phyloP scores from a whole-genome alignment of 441 rosid species.

The Euphorbia celastroides region DNA sequence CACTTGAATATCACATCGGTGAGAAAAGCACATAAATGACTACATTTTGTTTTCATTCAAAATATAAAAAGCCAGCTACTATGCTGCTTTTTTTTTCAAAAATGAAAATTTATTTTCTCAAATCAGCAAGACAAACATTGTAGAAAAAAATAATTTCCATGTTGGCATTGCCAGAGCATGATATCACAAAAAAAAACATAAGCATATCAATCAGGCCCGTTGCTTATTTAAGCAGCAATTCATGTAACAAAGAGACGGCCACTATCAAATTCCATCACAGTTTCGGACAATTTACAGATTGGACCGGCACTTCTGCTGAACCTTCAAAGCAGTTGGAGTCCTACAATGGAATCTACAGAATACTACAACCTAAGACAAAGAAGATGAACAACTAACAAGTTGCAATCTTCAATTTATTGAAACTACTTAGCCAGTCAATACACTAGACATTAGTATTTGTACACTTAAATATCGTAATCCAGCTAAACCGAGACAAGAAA shows the following conservation, averaged over 20 bases:
- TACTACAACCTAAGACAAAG: not conserved
- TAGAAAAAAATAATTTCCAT: not conserved
- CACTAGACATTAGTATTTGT: slow-evolving; percentile 21
- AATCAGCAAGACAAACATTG: too few species aligned
- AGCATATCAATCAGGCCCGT: not conserved
- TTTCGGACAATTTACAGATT: not conserved
- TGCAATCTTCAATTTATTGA: slow-evolving; percentile 9
- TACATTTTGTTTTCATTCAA: too few species aligned
- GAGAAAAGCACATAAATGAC: too few species aligned
- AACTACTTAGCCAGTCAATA: not conserved
- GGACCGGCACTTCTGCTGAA: not conserved
- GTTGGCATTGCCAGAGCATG: not conserved
- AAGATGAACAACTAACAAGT: not conserved
- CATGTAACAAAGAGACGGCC: not conserved
- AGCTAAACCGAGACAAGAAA: slow-evolving; percentile 3
- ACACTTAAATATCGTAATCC: slow-evolving; percentile 18
- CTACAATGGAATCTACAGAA: not conserved
- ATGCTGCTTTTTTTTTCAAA: too few species aligned
- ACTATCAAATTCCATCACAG: not conserved
- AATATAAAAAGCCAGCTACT: too few species aligned
- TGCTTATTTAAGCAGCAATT: not conserved
- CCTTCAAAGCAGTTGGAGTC: not conserved
- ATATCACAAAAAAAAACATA: too few species aligned
- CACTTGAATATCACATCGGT: too few species aligned
- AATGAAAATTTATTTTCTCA: too few species aligned